Evolutionary conservation across 2,329 filamentous ascomycete genomes (phyloP), one percentile per base, ranked within the genome.

Genomic region (Alternaria brassicae): DNA sequence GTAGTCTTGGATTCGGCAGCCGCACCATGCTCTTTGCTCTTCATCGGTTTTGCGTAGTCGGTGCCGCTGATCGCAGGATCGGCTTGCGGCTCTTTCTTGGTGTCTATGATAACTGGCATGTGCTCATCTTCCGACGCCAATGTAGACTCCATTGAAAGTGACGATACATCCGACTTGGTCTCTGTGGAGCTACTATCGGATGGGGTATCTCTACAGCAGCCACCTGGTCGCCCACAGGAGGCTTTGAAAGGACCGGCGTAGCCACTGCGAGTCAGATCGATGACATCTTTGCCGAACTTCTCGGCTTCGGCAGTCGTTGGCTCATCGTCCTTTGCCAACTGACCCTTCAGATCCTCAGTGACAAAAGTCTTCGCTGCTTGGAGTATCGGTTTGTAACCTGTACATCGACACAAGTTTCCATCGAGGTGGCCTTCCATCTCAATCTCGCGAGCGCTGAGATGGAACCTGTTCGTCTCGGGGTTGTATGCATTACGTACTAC

Each of bases 361-460:
- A 88, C 90, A 74, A 98, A 98, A 0, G 91, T 94, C 71, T 95
- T 92, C 1, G 94, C 94, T 6, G 94, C 93, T 74, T 98, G 92
- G 2, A 98, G 81, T 45, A 98, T 97, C 0, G 94, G 92, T 52
- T 93, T 85, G 74, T 98, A 98, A 0, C 94, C 94, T 0, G 94
- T 98, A 77, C 94, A 98, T 48, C 94, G 87, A 72, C 94, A 98
- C 34, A 98, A 81, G 67, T 98, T 98, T 0, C 94, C 94, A 75
- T 98, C 94, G 70, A 98, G 67, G 91, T 91, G 75, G 2, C 77
- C 77, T 47, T 78, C 74, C 61, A 74, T 66, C 56, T 79, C 78
- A 13, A 79, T 73, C 21, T 78, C 75, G 13, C 70, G 67, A 10
- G 72, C 72, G 44, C 70, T 75, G 9, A 79, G 68, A 23, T 66